phyloP scores from a whole-genome alignment of 306 rosid species.

The Cicer bijugum region DNA sequence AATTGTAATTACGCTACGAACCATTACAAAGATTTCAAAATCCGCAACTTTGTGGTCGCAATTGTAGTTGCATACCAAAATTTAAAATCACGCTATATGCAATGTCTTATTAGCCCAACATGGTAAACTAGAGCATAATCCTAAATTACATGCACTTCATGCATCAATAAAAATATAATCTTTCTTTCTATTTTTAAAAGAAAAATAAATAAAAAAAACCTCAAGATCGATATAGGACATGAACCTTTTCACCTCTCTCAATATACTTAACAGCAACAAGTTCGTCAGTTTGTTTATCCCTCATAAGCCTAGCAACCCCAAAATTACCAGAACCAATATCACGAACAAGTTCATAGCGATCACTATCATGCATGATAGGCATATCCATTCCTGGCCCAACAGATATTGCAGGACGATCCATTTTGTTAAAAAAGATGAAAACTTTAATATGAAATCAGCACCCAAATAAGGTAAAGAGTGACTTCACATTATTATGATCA shows the following conservation, averaged over 20 bases:
- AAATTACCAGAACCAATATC: conserved; percentile 96
- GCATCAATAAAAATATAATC: not conserved
- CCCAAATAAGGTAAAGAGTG: conserved; percentile 17
- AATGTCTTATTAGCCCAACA: too few relatives aligned
- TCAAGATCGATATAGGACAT: conserved; percentile 34
- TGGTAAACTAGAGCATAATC: not conserved
- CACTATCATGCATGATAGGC: conserved; percentile 95
- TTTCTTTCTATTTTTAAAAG: not conserved
- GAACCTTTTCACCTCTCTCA: conserved; percentile 99
- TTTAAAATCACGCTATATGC: too few relatives aligned
- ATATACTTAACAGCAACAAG: conserved; percentile 96
- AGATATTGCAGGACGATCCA: conserved; percentile 64
- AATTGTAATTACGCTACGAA: too few relatives aligned
- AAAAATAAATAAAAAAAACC: not conserved
- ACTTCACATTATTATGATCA: conserved; percentile 45
- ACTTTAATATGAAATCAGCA: conserved; percentile 39
- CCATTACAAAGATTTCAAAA: too few relatives aligned
- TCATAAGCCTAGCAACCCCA: conserved; percentile 92
- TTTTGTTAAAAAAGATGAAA: conserved; percentile 39
- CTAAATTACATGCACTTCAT: not conserved
- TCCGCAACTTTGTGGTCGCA: too few relatives aligned
- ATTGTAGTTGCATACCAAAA: too few relatives aligned
- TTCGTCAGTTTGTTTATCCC: conserved; percentile 84
- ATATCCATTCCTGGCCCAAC: conserved; percentile 83
- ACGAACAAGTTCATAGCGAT: conserved; percentile 83